Percentiles rank a stretch among this genome's conserved stretches.
phyloP scores from a whole-genome alignment of 2,329 filamentous ascomycete genomes.

The Calonectria leucothoes region DNA sequence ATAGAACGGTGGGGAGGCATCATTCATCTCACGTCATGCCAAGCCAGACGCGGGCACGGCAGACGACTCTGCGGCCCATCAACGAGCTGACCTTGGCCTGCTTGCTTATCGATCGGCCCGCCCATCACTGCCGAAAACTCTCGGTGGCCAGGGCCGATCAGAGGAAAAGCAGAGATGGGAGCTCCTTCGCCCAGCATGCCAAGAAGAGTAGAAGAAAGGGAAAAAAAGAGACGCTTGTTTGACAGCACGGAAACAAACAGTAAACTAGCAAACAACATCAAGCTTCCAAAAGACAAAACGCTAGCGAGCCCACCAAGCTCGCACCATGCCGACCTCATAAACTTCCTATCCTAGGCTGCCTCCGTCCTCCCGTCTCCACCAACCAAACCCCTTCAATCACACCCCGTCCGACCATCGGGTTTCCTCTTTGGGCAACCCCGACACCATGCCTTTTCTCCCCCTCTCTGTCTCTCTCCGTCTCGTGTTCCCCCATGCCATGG shows the following conservation, averaged over 20 bases:
- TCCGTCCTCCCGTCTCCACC: constrained; percentile 7
- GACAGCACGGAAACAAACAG: background rate
- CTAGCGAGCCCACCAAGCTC: background rate
- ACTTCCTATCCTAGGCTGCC: background rate
- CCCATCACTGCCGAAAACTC: background rate
- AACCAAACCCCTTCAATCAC: constrained; percentile 3
- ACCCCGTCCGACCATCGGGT: constrained; percentile 19
- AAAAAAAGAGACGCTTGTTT: background rate
- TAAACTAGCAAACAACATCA: background rate
- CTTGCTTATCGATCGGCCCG: background rate
- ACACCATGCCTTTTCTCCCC: background rate
- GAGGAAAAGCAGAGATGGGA: too few relatives aligned
- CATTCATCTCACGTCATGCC: constrained; percentile 2
- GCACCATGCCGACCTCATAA: background rate
- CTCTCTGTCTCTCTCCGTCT: background rate
- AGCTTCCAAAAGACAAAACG: background rate
- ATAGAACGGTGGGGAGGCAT: constrained; percentile 6
- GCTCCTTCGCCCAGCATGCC: background rate
- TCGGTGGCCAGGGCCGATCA: background rate
- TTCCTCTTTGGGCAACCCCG: constrained; percentile 35
- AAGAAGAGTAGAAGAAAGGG: background rate
- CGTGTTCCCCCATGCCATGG: background rate
- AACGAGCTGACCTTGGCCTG: too few relatives aligned
- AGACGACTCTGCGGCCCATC: background rate
- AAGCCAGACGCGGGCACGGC: background rate